Base-by-base conservation (phyloP, 306 rosid species). In the Castanea crenata region DNA sequence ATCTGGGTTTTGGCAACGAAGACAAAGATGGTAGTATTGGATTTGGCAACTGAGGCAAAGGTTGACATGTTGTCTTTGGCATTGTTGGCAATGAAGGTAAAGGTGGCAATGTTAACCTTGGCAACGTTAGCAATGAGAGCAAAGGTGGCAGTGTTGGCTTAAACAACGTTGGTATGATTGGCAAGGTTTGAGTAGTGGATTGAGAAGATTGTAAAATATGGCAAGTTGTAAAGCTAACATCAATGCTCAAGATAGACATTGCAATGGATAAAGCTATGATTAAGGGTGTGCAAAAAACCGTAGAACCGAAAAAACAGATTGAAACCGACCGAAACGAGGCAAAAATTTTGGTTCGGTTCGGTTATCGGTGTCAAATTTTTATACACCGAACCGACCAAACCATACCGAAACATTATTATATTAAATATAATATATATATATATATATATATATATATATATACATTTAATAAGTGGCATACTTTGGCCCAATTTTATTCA, bases 1-100 rank as follows among this genome's bases (percentile, higher is more conserved):
- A 35, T 35, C 0, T 6, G 2, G 9, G 9, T 35, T 35, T 3
- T 23, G 78, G 73, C 74, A 83, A 12, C 55, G 85, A 86, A 80
- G 80, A 72, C 78, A 76, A 61, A 51, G 73, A 57, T 75, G 86
- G 83, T 20, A 78, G 1, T 46, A 69, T 75, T n/a, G 88, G 86
- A 5, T 75, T 9, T 5, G 57, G 73, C 56, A 11, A 15, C 1
- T 5, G 2, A 7, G 70, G 70, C 44, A 64, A 16, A 23, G 70
- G 16, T 9, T 9, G 19, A 4, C 58, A 20, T 2, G 83, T 79
- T 44, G 76, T 29, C 14, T 68, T 52, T 6, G 87, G 84, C 6
- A 80, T 0, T 58, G 82, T 41, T 23, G 54, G 62, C 9, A 74
- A 69, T 46, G 69, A 34, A 12, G 83, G 80, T 23, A 75, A 6